Conservation (phyloP, 257 asterid species). For the Nicotiana undulata region DNA sequence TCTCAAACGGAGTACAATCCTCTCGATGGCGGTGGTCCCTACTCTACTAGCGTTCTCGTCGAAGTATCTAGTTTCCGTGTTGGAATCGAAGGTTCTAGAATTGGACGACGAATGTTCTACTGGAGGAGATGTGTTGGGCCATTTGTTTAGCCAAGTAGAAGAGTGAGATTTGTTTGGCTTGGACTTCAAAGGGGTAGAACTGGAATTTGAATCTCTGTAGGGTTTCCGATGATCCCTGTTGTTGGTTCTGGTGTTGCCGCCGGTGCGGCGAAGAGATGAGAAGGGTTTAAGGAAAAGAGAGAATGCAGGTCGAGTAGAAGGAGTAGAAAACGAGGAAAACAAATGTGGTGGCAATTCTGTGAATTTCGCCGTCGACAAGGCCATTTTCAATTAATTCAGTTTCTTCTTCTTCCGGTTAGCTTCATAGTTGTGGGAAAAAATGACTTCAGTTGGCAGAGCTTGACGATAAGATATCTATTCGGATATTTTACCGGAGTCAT, state of each 20-base stretch:
- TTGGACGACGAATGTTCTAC: background rate
- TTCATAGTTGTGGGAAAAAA: constrained; percentile 5
- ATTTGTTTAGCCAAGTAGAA: constrained; percentile 62
- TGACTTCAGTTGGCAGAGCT: constrained; percentile 16
- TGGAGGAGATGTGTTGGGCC: constrained; percentile 46
- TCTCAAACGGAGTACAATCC: constrained; percentile 83
- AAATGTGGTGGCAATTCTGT: constrained; percentile 59
- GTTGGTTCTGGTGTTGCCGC: constrained; percentile 22
- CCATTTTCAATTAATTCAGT: constrained; percentile 27
- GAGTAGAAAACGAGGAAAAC: constrained; percentile 31
- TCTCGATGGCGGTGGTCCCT: constrained; percentile 69
- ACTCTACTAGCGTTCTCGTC: constrained; percentile 25
- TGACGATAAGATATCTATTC: constrained; percentile 27
- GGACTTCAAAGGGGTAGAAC: constrained; percentile 3
- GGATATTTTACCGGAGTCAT: constrained; percentile 19
- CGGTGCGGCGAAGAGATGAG: constrained; percentile 47
- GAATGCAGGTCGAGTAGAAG: constrained; percentile 31
- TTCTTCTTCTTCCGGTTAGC: constrained; percentile 10
- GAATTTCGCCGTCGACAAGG: constrained; percentile 54
- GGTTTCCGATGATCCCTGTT: constrained; percentile 15
- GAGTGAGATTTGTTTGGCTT: constrained; percentile 8
- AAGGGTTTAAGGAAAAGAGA: constrained; percentile 23
- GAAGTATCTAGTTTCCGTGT: constrained; percentile 16
- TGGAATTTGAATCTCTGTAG: constrained; percentile 13
- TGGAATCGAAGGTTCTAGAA: background rate